A percentile compares a stretch with the other conserved stretches of the same genome.
Evolutionary conservation across 768 basidiomycete genomes (phyloP).

Genomic region (Russula sp.): DNA sequence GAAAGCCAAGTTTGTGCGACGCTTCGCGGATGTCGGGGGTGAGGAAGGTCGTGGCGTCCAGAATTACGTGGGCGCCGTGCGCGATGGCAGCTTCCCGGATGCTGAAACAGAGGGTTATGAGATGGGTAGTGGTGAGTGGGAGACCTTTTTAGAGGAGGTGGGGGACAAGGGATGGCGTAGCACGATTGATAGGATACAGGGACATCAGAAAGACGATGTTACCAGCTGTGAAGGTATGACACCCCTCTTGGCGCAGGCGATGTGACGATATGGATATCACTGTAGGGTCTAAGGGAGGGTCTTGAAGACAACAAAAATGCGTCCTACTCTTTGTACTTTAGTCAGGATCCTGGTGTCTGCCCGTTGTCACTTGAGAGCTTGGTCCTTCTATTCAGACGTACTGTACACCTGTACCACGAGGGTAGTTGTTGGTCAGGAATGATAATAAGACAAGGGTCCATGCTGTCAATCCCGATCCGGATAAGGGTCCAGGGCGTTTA

Average conservation of each 20-base stretch:
- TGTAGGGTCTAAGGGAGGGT: not conserved
- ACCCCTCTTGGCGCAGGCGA: constrained; percentile 11
- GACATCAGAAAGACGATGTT: not conserved
- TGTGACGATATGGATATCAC: constrained; percentile 2
- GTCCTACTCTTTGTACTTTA: too few relatives aligned
- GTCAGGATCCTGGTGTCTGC: too few relatives aligned
- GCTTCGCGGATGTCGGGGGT: constrained; percentile 69
- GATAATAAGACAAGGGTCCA: not conserved
- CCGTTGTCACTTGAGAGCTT: not conserved
- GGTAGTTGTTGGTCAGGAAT: not conserved
- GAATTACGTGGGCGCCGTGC: constrained; percentile 70
- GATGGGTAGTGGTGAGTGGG: constrained; percentile 72
- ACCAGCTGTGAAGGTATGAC: constrained; percentile 1
- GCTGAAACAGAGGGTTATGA: constrained; percentile 72
- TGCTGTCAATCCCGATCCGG: too few relatives aligned
- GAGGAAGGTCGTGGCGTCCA: constrained; percentile 61
- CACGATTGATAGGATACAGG: not conserved
- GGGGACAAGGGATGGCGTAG: constrained; percentile 21
- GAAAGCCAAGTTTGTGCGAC: constrained; percentile 87
- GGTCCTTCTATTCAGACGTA: not conserved
- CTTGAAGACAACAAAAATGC: constrained; percentile 22
- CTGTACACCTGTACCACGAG: not conserved
- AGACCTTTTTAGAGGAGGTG: constrained; percentile 45
- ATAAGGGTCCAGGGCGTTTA: too few relatives aligned
- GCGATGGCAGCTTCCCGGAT: constrained; percentile 69